Base-by-base conservation (phyloP, 1,139 yeast species). In the Pichia sp. region DNA sequence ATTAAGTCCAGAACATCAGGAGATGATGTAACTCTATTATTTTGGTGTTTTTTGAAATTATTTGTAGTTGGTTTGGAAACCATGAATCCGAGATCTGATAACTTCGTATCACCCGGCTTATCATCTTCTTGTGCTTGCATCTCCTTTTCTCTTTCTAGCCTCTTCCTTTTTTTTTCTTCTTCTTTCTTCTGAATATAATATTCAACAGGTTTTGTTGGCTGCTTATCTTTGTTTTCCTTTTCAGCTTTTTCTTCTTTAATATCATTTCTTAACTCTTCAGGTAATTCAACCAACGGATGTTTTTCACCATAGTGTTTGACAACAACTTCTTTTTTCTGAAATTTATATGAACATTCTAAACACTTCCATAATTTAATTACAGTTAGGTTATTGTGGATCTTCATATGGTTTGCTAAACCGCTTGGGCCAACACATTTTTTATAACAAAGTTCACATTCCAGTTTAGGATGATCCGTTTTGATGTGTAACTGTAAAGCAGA, bases 321-420 rank as follows among this genome's bases (percentile, higher is more conserved):
- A n/a, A 79, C 63, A 41, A 71, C 74, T 18, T 70, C 73, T 53
- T 77, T 77, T 53, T 72, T 75, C 7, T 67, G 68, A 51, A 70
- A 74, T 13, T 70, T 71, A 11, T 73, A 73, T 18, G 64, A 67
- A 67, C 86, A 81, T 50, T 73, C 70, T 0, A 68, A 65, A 68
- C 95, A 87, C 53, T 77, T 76, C 89, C 91, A 84, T 38, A 81
- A 66, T 57, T 77, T 81, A 18, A 76, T 68, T 27, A 73, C 75
- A 14, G 73, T 76, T 14, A 70, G 68, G 19, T 72, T 75, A 56
- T 73, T 76, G 61, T 82, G 85, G 51, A 86, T 80, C 46, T 74
- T 68, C 87, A 85, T 81, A 64, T 90, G 97, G 70, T 85, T 80
- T 31, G 75, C 71, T 51, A 88, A 69, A 56, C 91, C 95, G 42